Conservation (phyloP, 768 basidiomycete species). For the Mycena alexandri region DNA sequence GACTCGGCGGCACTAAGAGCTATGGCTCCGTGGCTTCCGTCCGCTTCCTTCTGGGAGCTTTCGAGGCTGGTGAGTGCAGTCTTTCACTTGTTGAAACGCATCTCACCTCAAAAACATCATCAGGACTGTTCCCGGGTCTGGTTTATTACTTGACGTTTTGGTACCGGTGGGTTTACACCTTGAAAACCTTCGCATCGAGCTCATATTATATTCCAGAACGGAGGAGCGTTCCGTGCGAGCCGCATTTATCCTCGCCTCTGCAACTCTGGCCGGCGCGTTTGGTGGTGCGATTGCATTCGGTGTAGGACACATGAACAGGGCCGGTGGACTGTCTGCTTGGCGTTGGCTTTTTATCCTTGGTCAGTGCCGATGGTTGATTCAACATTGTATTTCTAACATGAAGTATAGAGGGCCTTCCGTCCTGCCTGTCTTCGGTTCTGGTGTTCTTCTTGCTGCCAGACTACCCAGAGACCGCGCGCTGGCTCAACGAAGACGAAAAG, state of each 20-base stretch:
- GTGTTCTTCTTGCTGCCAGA: constrained; percentile 56
- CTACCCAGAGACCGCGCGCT: constrained; percentile 61
- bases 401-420: constrained; percentile 56
- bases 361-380: constrained; percentile 29
- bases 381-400: constrained; percentile 44
- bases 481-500: constrained; percentile 59
- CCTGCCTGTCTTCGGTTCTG: constrained; percentile 51
- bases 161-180: constrained; percentile 44
- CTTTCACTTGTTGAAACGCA: background rate
- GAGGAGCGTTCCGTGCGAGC: constrained; percentile 39
- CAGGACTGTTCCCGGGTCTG: constrained; percentile 56
- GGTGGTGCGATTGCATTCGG: constrained; percentile 52
- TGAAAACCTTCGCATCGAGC: background rate
- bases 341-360: constrained; percentile 44
- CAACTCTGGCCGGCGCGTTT: constrained; percentile 50
- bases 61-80: constrained; percentile 49
- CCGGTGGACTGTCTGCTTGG: constrained; percentile 41
- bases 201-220: constrained; percentile 9
- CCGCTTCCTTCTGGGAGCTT: constrained; percentile 58
- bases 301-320: constrained; percentile 45
- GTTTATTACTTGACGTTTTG: constrained; percentile 60
- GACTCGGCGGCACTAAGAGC: constrained; percentile 52
- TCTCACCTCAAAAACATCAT: constrained; percentile 1
- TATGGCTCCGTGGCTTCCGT: constrained; percentile 54
- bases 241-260: constrained; percentile 48